A percentile compares a stretch with the other conserved stretches of the same genome.
phyloP scores from a whole-genome alignment of 2,329 filamentous ascomycete species.

The Colletotrichum karsti region DNA sequence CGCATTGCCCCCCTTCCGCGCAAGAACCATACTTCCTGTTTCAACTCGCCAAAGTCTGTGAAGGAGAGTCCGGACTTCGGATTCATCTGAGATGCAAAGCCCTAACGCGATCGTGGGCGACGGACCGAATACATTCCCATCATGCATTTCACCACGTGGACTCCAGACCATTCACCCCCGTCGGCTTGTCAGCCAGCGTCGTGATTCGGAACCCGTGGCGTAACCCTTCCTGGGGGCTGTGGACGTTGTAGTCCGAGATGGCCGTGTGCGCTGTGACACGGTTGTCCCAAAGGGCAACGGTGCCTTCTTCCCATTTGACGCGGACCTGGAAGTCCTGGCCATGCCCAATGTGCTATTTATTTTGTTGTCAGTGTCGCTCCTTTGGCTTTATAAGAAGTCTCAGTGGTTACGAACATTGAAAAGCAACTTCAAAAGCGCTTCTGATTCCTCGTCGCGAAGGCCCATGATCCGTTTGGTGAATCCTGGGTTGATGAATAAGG shows the following conservation, averaged over 20 bases:
- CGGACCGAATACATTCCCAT: constrained; percentile 1
- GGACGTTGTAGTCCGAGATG: constrained; percentile 52
- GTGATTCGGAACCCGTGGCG: constrained; percentile 52
- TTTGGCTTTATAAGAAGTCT: too few relatives aligned
- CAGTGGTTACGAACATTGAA: constrained; percentile 48
- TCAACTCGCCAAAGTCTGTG: neutral
- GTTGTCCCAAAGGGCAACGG: constrained; percentile 77
- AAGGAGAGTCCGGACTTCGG: neutral
- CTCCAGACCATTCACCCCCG: constrained; percentile 46
- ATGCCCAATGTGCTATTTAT: constrained; percentile 52
- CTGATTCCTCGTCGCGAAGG: constrained; percentile 87
- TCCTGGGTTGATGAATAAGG: constrained; percentile 37
- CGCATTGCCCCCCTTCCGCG: neutral
- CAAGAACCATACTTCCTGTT: constrained; percentile 13
- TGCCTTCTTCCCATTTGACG: constrained; percentile 70
- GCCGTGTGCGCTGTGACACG: constrained; percentile 57
- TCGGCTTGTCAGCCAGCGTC: constrained; percentile 46
- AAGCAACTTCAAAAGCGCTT: constrained; percentile 77
- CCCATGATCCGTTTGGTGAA: constrained; percentile 83
- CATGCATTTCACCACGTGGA: constrained; percentile 40
- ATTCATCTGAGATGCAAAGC: neutral
- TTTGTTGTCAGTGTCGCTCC: neutral
- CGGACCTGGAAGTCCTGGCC: constrained; percentile 75
- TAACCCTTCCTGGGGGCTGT: constrained; percentile 47
- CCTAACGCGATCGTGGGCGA: neutral